These are phyloP conservation scores for Stylosanthes scabra DNA, from an alignment of 331 rosid genomes.

Conservation along the genomic window DNA sequence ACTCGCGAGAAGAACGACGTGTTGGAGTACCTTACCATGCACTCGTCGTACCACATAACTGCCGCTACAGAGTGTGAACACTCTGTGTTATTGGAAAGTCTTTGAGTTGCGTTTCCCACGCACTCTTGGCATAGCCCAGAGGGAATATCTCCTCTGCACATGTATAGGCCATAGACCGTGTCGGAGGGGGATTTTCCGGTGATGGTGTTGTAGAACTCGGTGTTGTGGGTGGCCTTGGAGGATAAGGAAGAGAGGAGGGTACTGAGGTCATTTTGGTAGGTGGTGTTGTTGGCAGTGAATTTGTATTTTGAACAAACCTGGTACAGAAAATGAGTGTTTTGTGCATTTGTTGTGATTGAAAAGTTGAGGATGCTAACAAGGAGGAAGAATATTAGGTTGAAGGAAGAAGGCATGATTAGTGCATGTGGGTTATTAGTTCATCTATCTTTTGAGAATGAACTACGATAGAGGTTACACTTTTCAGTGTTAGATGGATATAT, in stretches of 20 bases:
- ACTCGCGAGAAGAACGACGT: conserved; percentile 38
- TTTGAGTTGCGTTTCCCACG: conserved; percentile 34
- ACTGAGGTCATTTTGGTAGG: conserved; percentile 23
- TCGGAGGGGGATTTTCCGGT: background rate
- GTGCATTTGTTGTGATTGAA: background rate
- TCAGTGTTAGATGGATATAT: no score
- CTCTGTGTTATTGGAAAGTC: background rate
- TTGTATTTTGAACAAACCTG: conserved; percentile 13
- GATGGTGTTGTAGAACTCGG: conserved; percentile 32
- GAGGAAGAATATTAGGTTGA: background rate
- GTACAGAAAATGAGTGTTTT: background rate
- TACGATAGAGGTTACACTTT: no score
- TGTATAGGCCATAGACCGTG: conserved; percentile 48
- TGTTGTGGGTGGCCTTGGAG: conserved; percentile 3
- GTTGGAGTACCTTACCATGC: conserved; percentile 59
- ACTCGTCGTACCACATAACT: conserved; percentile 53
- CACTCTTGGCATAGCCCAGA: conserved; percentile 33
- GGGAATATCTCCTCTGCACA: conserved; percentile 59
- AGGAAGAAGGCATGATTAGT: no score
- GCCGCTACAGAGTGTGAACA: conserved; percentile 39
- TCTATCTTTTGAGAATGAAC: no score
- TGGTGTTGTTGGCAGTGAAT: conserved; percentile 24
- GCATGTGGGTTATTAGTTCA: no score
- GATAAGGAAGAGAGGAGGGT: conserved; percentile 43
- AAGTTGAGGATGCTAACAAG: background rate